Evolutionary conservation across 768 basidiomycete species (phyloP), one percentile per base, ranked within the genome.

Genomic region (Mycena galopus): DNA sequence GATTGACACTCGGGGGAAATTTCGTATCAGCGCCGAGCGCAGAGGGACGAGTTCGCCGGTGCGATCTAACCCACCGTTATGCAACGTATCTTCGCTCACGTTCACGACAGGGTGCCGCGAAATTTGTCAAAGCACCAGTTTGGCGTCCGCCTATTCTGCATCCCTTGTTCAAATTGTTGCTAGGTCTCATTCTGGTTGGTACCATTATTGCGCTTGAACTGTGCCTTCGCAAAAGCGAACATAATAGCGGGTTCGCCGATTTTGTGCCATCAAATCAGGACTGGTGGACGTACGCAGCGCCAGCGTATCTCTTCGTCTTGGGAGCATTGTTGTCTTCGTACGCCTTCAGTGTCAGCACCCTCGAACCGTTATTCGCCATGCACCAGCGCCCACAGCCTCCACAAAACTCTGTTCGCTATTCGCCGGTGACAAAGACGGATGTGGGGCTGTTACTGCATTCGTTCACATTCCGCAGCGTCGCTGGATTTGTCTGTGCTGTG

Each of bases 321-420:
- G 69, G 69, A 3, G 0, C 65, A 19, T 42, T 65, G 6, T 16
- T 71, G 1, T 47, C 37, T 33, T 64, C 69, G 29, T 71, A 71
- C 44, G 47, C 69, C 2, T 71, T 71, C 44, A 60, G 55, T 29
- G 29, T 71, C n/a, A 42, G 51, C 44, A 47, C 69, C 4, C 56
- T 71, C 21, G 63, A 71, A 23, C 69, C 69, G 9, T 65, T 37
- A 23, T 58, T 71, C 27, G 62, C 42, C 11, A 71, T 71, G 69
- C n/a, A 32, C 21, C 32, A 23, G 0, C 7, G 14, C 1, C 69
- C 69, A 9, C 69, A 71, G 27, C 37, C 63, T 2, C 63, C 69
- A n/a, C 39, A 32, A 4, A 56, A 51, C 19, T 70, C 63, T 4
- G 63, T 71, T 16, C 17, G 55, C 17, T 71, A 71, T 32, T 63